Percentiles rank a stretch among this genome's conserved stretches.
phyloP scores from a whole-genome alignment of 2,329 filamentous ascomycete genomes.

The Xylaria hypoxylon region DNA sequence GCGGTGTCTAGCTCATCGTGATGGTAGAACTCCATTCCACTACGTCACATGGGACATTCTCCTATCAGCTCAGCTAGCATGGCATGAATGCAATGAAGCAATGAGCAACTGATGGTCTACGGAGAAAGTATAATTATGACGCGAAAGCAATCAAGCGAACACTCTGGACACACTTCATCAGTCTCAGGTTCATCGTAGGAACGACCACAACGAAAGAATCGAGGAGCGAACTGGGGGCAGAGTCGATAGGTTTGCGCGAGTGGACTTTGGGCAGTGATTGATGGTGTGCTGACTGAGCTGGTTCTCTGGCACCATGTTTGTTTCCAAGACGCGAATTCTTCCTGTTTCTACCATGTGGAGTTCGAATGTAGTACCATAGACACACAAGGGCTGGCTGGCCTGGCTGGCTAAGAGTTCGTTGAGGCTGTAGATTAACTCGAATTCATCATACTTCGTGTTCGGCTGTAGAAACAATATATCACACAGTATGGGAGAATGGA shows the following conservation, averaged over 20 bases:
- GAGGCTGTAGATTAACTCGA: not conserved
- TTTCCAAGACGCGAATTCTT: too few relatives aligned
- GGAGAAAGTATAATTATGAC: too few relatives aligned
- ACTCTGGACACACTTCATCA: not conserved
- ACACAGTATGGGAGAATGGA: slow-evolving; percentile 7
- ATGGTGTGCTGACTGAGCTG: not conserved
- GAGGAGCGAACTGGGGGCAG: not conserved
- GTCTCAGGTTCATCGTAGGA: not conserved
- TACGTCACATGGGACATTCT: too few relatives aligned
- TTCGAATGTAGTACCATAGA: not conserved
- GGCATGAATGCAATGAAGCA: too few relatives aligned
- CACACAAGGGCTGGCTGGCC: not conserved
- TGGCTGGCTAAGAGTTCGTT: not conserved
- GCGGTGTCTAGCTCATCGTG: too few relatives aligned
- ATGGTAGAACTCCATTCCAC: too few relatives aligned
- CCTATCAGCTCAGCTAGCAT: too few relatives aligned
- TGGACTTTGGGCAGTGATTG: not conserved
- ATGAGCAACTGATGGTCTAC: too few relatives aligned
- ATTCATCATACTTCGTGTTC: not conserved
- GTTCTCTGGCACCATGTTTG: too few relatives aligned
- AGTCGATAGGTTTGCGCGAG: not conserved
- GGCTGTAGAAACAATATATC: slow-evolving; percentile 10
- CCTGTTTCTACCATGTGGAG: too few relatives aligned
- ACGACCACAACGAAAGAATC: not conserved
- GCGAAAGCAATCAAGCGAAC: too few relatives aligned